Base-by-base conservation (phyloP, 805 yeast species). In the Candida maesae region DNA sequence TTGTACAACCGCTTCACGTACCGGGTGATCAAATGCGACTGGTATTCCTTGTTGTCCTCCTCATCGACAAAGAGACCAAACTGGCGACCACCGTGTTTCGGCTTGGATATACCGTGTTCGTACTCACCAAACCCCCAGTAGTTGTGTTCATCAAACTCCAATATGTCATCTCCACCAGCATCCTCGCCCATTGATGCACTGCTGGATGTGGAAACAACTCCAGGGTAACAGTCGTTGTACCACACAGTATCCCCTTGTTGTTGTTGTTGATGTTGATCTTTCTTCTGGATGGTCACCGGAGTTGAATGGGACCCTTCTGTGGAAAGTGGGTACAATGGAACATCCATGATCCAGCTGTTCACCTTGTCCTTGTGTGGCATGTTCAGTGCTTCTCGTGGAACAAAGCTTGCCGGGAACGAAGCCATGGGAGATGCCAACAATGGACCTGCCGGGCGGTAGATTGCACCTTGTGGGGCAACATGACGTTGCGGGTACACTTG, bases 331-430 rank as follows among this genome's bases (percentile, higher is more conserved):
- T 61, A 67, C 8, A 69, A 55, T 1, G 90, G 90, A 4, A 84
- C 71, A 21, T 68, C 66, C 4, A 64, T 63, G 26, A 84, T 71
- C 93, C 93, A 84, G 6, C 58, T 63, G 28, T 67, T 67, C 1
- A 84, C 84, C 52, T 84, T 84, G 52, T 84, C 91, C 35, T 61
- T 65, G 46, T 71, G 74, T 1, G 78, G 70, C 89, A 84, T 83
- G 57, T 78, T 79, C 8, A 72, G 63, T 3, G 79, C 78, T 23
- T 61, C 61, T 52, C 87, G 67, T 11, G 91, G 91, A 44, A 81
- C 72, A 54, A 84, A 82, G 12, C 55, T 52, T 1, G 64, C 45
- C 1, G 83, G 81, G 39, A 76, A 69, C 15, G 34, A 32, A 9
- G 26, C 25, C 29, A 29, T 11, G 4, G 38, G 38, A 13, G 42